phyloP scores from a whole-genome alignment of 345 rosid species.

The Pelargonium nanum region DNA sequence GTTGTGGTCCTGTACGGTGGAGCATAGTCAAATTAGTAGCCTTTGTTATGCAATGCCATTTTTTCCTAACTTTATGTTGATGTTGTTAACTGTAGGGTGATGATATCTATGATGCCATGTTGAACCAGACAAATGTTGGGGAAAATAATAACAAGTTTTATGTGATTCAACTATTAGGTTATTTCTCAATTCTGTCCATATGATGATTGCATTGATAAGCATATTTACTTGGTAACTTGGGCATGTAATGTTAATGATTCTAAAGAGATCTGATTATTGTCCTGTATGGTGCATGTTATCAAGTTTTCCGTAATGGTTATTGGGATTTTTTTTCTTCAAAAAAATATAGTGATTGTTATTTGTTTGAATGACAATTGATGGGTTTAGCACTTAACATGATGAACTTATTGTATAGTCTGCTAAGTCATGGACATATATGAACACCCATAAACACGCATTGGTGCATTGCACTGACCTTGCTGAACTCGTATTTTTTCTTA shows the following conservation, averaged over 20 bases:
- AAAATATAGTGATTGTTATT: background rate
- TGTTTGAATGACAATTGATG: too few relatives aligned
- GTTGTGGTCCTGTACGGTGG: background rate
- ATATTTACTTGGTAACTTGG: background rate
- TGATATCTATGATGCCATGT: slow-evolving; percentile 70
- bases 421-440: too few relatives aligned
- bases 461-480: too few relatives aligned
- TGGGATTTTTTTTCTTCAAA: too few relatives aligned
- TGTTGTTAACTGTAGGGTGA: slow-evolving; percentile 42
- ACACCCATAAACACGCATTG: too few relatives aligned
- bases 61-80: background rate
- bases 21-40: too few relatives aligned
- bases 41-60: background rate
- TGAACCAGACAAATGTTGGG: slow-evolving; percentile 74
- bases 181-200: slow-evolving; percentile 10
- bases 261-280: background rate
- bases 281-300: too few relatives aligned
- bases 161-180: slow-evolving; percentile 73
- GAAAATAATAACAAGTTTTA: slow-evolving; percentile 76
- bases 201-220: background rate
- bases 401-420: too few relatives aligned
- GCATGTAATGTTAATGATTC: background rate
- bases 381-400: too few relatives aligned
- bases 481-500: background rate
- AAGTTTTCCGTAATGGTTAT: too few relatives aligned